These are phyloP conservation scores for Raphanus sativus DNA, from an alignment of 345 rosid species.

Conservation along the genomic window DNA sequence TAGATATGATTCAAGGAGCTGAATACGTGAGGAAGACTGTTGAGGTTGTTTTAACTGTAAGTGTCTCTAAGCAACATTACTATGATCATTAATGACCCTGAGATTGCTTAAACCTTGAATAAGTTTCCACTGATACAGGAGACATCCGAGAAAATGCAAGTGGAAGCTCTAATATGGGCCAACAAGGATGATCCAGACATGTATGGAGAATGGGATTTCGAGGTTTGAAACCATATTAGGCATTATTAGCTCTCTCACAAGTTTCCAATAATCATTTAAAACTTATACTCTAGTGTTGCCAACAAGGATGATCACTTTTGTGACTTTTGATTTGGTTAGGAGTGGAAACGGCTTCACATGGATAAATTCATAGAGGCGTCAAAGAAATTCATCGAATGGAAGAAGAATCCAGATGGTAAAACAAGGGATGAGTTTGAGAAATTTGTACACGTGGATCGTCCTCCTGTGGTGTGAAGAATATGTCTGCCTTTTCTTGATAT, in stretches of 20 bases:
- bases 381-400: background rate
- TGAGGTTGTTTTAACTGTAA: conserved; percentile 47
- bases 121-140: conserved; percentile 45
- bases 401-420: background rate
- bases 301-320: background rate
- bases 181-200: conserved; percentile 63
- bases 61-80: background rate
- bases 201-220: conserved; percentile 42
- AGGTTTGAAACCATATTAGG: background rate
- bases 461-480: background rate
- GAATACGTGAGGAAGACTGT: conserved; percentile 67
- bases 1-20: conserved; percentile 72
- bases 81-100: background rate
- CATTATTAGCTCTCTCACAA: background rate
- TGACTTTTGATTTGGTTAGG: background rate
- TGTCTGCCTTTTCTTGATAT: background rate
- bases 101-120: background rate
- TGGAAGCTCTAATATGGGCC: conserved; percentile 60
- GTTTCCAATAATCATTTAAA: background rate
- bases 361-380: background rate
- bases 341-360: background rate
- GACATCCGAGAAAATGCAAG: conserved; percentile 46
- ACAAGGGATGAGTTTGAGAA: background rate
- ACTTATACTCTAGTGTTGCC: too few species aligned
- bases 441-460: background rate